Conservation (phyloP, 305 asterid species). For the Caryopteris hybrid region DNA sequence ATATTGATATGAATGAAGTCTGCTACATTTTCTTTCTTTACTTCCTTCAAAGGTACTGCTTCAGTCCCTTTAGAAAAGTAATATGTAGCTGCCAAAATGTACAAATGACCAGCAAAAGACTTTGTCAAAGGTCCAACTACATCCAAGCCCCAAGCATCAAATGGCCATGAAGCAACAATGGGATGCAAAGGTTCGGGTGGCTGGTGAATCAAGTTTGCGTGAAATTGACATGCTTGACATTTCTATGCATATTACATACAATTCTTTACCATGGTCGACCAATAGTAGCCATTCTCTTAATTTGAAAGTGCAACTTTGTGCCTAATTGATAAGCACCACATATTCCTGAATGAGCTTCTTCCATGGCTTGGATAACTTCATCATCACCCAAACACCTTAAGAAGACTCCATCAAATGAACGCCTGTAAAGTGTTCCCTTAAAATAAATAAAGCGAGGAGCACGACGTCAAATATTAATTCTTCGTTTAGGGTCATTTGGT, state of each 20-base stretch:
- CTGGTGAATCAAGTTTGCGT: neutral
- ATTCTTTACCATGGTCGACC: neutral
- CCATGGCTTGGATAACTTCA: neutral
- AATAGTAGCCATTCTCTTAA: conserved; percentile 10
- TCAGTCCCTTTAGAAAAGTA: neutral
- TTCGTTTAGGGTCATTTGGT: neutral
- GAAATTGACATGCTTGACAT: conserved; percentile 6
- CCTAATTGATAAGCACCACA: conserved; percentile 2
- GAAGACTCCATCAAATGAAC: neutral
- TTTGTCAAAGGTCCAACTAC: neutral
- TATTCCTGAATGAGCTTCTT: neutral
- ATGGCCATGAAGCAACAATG: neutral
- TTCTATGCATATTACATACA: neutral
- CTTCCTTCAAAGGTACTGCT: neutral
- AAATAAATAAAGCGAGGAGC: neutral
- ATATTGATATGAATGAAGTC: too few relatives aligned
- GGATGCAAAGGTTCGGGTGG: neutral
- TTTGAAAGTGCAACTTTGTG: neutral
- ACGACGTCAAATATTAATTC: neutral
- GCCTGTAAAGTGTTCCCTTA: neutral
- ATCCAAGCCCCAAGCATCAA: neutral
- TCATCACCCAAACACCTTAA: neutral
- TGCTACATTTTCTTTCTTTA: neutral
- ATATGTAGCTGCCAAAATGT: neutral
- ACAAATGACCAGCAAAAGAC: neutral